Evolutionary conservation across 495 filamentous ascomycete genomes (phyloP).

Genomic region (Penicillium argentinense): DNA sequence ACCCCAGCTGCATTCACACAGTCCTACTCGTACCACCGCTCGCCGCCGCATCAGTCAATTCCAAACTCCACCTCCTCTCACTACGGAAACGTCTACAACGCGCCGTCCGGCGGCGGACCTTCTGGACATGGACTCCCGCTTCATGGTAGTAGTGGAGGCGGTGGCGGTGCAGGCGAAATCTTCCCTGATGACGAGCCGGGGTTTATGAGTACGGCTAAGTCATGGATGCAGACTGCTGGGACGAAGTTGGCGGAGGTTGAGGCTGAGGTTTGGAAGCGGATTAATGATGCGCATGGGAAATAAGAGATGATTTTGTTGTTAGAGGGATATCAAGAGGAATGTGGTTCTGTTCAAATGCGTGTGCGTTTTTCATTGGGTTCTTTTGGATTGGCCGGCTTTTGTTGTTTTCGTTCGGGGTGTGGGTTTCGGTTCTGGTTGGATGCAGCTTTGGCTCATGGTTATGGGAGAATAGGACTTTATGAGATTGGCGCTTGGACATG

Average conservation of each 20-base stretch:
- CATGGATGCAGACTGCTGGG: conserved; percentile 61
- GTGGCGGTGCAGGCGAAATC: conserved; percentile 20
- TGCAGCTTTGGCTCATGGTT: too few species aligned
- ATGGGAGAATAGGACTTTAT: too few species aligned
- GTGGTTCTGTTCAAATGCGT: too few species aligned
- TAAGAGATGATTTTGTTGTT: conserved; percentile 2
- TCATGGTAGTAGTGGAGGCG: conserved; percentile 21
- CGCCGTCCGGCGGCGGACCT: conserved; percentile 18
- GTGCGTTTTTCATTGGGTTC: background rate
- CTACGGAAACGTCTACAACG: conserved; percentile 57
- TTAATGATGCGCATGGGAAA: conserved; percentile 50
- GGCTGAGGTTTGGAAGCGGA: conserved; percentile 69
- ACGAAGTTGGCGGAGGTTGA: conserved; percentile 61
- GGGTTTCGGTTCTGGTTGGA: too few species aligned
- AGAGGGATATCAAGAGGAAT: too few species aligned
- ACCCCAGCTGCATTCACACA: conserved; percentile 13
- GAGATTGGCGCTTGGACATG: too few species aligned
- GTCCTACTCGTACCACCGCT: conserved; percentile 18
- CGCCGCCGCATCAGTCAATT: conserved; percentile 9
- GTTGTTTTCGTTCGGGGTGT: too few species aligned
- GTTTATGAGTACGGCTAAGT: conserved; percentile 55
- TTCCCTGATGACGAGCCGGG: conserved; percentile 45
- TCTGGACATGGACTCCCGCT: conserved; percentile 23
- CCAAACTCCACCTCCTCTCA: conserved; percentile 43
- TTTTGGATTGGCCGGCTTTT: too few species aligned